A percentile compares a stretch with the other conserved stretches of the same genome.
Conservation (phyloP, 164 flowering plant genomes). For the grape (Vitis vinifera) region DNA sequence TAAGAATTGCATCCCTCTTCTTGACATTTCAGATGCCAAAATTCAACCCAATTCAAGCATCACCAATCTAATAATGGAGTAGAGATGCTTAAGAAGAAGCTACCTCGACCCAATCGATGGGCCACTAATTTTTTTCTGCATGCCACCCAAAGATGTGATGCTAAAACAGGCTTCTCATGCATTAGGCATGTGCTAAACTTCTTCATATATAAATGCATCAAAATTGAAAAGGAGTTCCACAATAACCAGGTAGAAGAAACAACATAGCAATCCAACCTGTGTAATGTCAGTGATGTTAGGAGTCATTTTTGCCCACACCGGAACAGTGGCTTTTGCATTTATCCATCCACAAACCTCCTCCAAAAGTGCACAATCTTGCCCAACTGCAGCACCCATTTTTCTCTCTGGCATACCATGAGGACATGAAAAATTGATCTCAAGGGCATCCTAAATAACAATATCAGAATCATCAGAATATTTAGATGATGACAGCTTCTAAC, state of each 20-base stretch:
- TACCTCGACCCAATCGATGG: not conserved
- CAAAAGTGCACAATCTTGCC: conserved; percentile 85
- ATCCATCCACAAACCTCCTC: conserved; percentile 98
- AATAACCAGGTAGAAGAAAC: not conserved
- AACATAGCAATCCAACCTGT: conserved; percentile 46
- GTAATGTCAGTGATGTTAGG: conserved; percentile 95
- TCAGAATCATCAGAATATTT: not conserved
- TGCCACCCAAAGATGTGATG: not conserved
- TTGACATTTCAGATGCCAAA: too few species aligned
- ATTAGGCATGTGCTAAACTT: not conserved
- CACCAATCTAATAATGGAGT: too few species aligned
- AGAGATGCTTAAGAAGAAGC: not conserved
- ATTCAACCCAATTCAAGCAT: too few species aligned
- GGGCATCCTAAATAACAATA: conserved; percentile 65
- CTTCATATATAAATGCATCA: not conserved
- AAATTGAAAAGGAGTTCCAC: not conserved
- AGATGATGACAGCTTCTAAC: conserved; percentile 4
- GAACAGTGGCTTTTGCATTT: conserved; percentile 93
- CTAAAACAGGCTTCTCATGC: not conserved
- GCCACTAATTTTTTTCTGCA: not conserved
- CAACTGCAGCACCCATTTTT: conserved; percentile 99
- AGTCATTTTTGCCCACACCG: conserved; percentile 99
- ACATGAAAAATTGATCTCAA: conserved; percentile 94
- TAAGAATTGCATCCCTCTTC: too few species aligned
- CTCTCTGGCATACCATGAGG: conserved; percentile 99